Percentiles rank a stretch among this genome's conserved stretches.
These are phyloP conservation scores for Pilaira anomala DNA, from an alignment of 192 early-diverging fungal genomes.

Conservation along the genomic window DNA sequence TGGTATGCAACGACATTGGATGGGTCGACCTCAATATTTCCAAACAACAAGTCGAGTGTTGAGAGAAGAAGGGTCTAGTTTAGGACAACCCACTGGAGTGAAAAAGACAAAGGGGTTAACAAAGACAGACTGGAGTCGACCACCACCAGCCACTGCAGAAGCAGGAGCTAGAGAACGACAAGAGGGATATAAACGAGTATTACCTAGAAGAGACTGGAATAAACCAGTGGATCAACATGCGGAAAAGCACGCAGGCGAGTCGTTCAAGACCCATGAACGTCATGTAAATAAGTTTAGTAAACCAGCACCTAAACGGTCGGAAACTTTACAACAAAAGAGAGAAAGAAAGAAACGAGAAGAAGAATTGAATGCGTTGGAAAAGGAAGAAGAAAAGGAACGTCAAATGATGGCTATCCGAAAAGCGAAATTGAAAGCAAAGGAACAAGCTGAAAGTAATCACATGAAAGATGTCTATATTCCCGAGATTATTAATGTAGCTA, in stretches of 20 bases:
- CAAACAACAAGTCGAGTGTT: neutral
- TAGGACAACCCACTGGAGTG: neutral
- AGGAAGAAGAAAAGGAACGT: slow-evolving; percentile 18
- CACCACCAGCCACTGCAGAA: neutral
- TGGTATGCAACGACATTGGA: neutral
- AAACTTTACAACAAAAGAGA: slow-evolving; percentile 20
- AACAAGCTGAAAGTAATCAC: slow-evolving; percentile 27
- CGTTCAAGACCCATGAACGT: slow-evolving; percentile 19
- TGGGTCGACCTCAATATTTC: neutral
- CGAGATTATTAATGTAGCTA: slow-evolving; percentile 78
- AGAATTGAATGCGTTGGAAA: slow-evolving; percentile 10
- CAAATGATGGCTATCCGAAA: slow-evolving; percentile 12
- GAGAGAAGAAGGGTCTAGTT: neutral
- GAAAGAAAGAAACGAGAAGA: slow-evolving; percentile 28
- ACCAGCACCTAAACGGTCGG: slow-evolving; percentile 10
- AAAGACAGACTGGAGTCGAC: slow-evolving; percentile 6
- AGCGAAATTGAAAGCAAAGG: slow-evolving; percentile 23
- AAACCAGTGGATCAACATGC: slow-evolving; percentile 26
- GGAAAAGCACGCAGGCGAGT: slow-evolving; percentile 31
- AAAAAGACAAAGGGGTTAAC: neutral
- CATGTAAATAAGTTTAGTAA: slow-evolving; percentile 33
- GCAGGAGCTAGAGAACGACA: neutral
- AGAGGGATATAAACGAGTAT: neutral
- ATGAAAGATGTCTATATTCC: slow-evolving; percentile 71
- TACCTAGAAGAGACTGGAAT: slow-evolving; percentile 25